Base-by-base conservation (phyloP, 2,329 filamentous ascomycete genomes). In the Alternaria triticimaculans region DNA sequence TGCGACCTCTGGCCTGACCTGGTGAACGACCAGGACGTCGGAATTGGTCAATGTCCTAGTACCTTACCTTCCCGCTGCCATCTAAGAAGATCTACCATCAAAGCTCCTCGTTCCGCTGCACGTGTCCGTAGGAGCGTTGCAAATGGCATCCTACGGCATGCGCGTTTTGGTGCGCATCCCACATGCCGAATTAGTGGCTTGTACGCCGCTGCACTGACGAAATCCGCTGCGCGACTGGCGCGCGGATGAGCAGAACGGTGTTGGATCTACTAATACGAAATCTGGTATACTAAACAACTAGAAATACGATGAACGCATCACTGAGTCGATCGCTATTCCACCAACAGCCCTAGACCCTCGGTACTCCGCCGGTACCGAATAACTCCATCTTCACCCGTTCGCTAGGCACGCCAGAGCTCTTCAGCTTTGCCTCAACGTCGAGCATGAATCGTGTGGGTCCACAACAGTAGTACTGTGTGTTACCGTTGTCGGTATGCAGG, bases 371-470 rank as follows among this genome's bases (percentile, higher is more conserved):
- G 15, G 78, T 80, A 7, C 80, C 78, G 58, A 92, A 93, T 28
- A 91, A 77, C 79, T 94, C 91, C 68, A 92, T 84, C 72, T 89
- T 86, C 58, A 92, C 84, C 68, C 87, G 86, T 28, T 84, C 84
- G n/a, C 79, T 78, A 1, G 82, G 78, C 2, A 93, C 89, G 0
- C 89, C 90, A 59, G 82, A 78, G 3, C 72, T 80, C 69, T 84
- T 80, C 60, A 94, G 81, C 68, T 82, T 84, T 8, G 80, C 78
- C 67, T 87, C 82, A 21, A 87, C 81, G 41, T 87, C 86, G 10
- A 84, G 71, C 92, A 94, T 94, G 82, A 93, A 94, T 8, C 77
- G 75, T 63, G 85, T 84, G 0, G 92, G 91, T 0, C 92, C 92
- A 73, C 92, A 94, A 57, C 92, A 81, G 70, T 87, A 94, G 77